Base-by-base conservation (phyloP, 768 basidiomycete genomes). In the Auricularia sp. region DNA sequence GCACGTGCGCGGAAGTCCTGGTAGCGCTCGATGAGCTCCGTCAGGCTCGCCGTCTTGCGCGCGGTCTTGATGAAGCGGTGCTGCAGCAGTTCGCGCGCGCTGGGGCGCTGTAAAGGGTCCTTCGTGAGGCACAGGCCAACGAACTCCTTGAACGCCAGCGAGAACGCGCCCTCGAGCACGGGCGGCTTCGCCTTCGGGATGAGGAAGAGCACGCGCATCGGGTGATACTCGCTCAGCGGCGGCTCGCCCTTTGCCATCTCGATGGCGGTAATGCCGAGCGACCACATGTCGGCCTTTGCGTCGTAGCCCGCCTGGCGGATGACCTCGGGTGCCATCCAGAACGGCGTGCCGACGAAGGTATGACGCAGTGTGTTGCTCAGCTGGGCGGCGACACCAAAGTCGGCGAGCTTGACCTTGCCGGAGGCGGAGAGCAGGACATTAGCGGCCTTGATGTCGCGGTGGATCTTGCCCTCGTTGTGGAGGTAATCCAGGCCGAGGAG, bases 321-420 rank as follows among this genome's bases (percentile, higher is more conserved):
- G 64, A 98, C 96, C 75, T 98, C 96, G 2, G 96, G 96, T 2
- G 96, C 96, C 94, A 96, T 96, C 94, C 94, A 96, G 73, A 94
- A 95, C 1, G 94, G 94, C 3, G 94, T 95, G 35, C 94, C 96
- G 65, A 99, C 96, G 73, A 99, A 98, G 0, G 97, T 99, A 73
- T 98, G 95, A 59, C 96, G 85, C 62, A 96, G 80, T 0, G 94
- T 96, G 75, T 83, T 93, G 47, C 95, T 94, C 67, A 99, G 85
- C 73, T 98, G 95, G 1, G 97, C 97, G 6, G 97, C 96, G 29
- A 99, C 97, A 67, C 97, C 97, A 72, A 99, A 98, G 74, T 99
- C 97, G 24, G 96, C 96, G 8, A 99, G 86, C 75, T 99, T 98
- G 74, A 98, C 96, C 73, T 88, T 90, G 36, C 97, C 97, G 0